Conservation (phyloP, 768 basidiomycete species). For the Lactarius hengduanensis region DNA sequence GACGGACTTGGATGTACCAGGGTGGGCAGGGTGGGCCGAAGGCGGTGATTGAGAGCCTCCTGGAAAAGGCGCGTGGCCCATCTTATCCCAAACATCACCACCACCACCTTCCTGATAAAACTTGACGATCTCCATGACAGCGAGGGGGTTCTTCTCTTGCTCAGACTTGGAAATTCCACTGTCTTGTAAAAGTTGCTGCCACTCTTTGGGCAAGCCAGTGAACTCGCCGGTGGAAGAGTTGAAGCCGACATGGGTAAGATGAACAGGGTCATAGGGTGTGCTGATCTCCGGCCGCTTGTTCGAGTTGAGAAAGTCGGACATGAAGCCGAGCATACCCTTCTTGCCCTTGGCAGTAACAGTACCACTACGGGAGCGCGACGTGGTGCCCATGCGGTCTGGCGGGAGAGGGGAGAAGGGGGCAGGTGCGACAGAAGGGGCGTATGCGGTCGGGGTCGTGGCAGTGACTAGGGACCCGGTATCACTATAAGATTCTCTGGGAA, state of each 20-base stretch:
- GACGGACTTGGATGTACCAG: slow-evolving; percentile 36
- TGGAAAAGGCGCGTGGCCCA: slow-evolving; percentile 46
- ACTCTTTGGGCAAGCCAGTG: slow-evolving; percentile 96
- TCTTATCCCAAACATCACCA: slow-evolving; percentile 83
- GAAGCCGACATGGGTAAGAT: slow-evolving; percentile 99
- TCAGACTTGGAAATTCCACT: slow-evolving; percentile 91
- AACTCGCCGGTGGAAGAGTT: slow-evolving; percentile 98
- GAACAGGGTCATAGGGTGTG: slow-evolving; percentile 97
- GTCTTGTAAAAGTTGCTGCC: slow-evolving; percentile 96
- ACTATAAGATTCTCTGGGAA: slow-evolving; percentile 14
- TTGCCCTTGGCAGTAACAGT: slow-evolving; percentile 46
- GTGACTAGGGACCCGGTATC: slow-evolving; percentile 10
- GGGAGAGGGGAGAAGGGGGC: slow-evolving; percentile 26
- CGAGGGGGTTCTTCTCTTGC: slow-evolving; percentile 97
- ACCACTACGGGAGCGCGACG: slow-evolving; percentile 43
- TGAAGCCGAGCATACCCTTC: slow-evolving; percentile 62
- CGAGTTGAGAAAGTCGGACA: slow-evolving; percentile 74
- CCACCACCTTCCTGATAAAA: slow-evolving; percentile 91
- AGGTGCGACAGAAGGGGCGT: slow-evolving; percentile 11
- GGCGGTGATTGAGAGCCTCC: slow-evolving; percentile 28
- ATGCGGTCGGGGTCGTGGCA: slow-evolving; percentile 10
- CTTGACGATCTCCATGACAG: slow-evolving; percentile 98
- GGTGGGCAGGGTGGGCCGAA: slow-evolving; percentile 11
- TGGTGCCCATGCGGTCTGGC: slow-evolving; percentile 29
- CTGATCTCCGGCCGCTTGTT: slow-evolving; percentile 88